Evolutionary conservation across 768 basidiomycete species (phyloP).

Genomic region (Cystofilobasidium bisporidii): DNA sequence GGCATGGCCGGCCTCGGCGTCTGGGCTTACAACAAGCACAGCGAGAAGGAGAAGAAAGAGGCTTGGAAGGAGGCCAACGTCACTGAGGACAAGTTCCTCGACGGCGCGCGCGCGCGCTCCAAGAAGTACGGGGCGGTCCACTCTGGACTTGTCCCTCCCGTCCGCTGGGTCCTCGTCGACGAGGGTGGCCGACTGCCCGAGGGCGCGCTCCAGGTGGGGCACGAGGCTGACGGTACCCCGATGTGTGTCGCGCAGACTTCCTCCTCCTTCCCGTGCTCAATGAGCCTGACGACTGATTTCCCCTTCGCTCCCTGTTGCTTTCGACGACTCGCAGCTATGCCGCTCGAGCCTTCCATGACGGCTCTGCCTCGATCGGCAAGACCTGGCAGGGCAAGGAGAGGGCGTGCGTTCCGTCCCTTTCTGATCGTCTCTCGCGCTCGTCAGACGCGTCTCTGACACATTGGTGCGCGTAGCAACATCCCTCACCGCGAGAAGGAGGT

Average conservation of each 20-base stretch:
- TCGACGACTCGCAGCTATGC: conserved; percentile 11
- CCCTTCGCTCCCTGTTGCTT: neutral
- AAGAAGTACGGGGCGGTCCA: neutral
- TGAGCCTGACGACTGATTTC: neutral
- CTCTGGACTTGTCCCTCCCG: neutral
- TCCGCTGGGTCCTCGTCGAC: neutral
- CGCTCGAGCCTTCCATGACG: conserved; percentile 1
- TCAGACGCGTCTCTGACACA: neutral
- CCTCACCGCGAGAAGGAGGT: neutral
- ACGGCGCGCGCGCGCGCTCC: neutral
- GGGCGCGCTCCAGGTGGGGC: neutral
- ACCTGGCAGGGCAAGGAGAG: neutral
- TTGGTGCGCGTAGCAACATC: neutral
- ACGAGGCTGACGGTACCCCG: neutral
- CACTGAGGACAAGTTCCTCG: neutral
- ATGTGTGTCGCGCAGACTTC: neutral
- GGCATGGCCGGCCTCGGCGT: neutral
- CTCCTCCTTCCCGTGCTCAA: neutral
- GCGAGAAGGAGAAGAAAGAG: neutral
- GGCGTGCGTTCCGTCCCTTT: neutral
- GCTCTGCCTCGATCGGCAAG: conserved; percentile 2
- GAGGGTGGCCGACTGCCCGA: neutral
- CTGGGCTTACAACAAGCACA: conserved; percentile 9
- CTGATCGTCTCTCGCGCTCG: too few species aligned
- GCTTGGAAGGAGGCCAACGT: neutral